phyloP scores from a whole-genome alignment of 2,329 filamentous ascomycete genomes.

The Phialemoniopsis sp. region DNA sequence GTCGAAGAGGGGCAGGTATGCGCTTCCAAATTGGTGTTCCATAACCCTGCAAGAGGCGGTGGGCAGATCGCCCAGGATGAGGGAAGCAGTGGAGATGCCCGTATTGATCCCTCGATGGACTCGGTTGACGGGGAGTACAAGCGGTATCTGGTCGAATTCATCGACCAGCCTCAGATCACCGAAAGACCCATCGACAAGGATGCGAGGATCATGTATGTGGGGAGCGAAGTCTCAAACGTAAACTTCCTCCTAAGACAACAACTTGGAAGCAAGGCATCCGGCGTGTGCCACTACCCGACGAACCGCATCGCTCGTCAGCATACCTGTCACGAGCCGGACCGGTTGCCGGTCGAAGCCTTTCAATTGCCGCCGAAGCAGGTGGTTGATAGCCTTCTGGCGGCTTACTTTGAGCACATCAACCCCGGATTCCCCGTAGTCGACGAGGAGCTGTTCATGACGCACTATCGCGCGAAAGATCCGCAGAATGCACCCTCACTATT shows the following conservation, averaged over 20 bases:
- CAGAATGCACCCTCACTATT: slow-evolving; percentile 39
- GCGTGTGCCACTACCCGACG: slow-evolving; percentile 30
- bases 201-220: slow-evolving; percentile 45
- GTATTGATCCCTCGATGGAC: neutral
- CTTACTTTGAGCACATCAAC: slow-evolving; percentile 33
- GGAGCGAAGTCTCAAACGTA: slow-evolving; percentile 51
- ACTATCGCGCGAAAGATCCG: slow-evolving; percentile 31
- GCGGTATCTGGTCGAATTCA: slow-evolving; percentile 38
- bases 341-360: slow-evolving; percentile 41
- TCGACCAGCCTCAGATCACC: slow-evolving; percentile 40
- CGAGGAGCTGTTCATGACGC: slow-evolving; percentile 5
- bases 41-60: too few relatives aligned
- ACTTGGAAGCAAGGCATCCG: slow-evolving; percentile 13
- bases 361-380: slow-evolving; percentile 41
- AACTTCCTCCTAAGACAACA: slow-evolving; percentile 50
- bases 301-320: slow-evolving; percentile 34
- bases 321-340: slow-evolving; percentile 33
- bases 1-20: too few relatives aligned
- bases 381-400: slow-evolving; percentile 43
- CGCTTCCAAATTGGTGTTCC: too few relatives aligned
- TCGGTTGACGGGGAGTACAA: slow-evolving; percentile 2
- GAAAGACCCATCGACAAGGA: slow-evolving; percentile 39
- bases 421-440: slow-evolving; percentile 8
- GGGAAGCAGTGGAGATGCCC: too few relatives aligned
- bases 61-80: too few relatives aligned